Percentiles rank a stretch among this genome's conserved stretches.
Evolutionary conservation across 352 stramenopile species (phyloP).

Genomic region (Phytophthora macrochlamydospora): DNA sequence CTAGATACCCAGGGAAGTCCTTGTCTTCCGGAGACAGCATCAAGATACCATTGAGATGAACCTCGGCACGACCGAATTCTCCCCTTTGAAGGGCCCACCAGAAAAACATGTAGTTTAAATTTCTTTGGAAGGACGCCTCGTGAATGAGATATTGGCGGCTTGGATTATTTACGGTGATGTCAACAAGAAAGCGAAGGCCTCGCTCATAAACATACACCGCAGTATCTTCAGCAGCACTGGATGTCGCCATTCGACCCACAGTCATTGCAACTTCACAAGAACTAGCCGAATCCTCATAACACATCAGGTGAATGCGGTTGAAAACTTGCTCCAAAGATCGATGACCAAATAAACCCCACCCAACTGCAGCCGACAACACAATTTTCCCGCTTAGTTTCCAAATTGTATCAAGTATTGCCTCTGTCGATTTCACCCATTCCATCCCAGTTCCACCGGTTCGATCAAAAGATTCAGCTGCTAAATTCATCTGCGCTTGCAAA

Average conservation of each 20-base stretch:
- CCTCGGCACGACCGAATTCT: slow-evolving; percentile 42
- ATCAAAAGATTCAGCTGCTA: slow-evolving; percentile 6
- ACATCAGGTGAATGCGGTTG: slow-evolving; percentile 51
- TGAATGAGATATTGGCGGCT: slow-evolving; percentile 32
- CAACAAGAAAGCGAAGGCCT: slow-evolving; percentile 41
- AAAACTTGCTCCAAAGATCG: slow-evolving; percentile 54
- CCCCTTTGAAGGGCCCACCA: slow-evolving; percentile 56
- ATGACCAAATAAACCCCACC: slow-evolving; percentile 60
- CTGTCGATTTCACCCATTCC: slow-evolving; percentile 57
- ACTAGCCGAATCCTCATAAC: slow-evolving; percentile 61
- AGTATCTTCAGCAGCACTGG: slow-evolving; percentile 14
- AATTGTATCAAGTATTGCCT: slow-evolving; percentile 60
- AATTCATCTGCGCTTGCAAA: slow-evolving; percentile 31
- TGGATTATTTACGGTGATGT: slow-evolving; percentile 13
- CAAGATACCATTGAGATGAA: slow-evolving; percentile 51
- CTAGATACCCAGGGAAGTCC: slow-evolving; percentile 52
- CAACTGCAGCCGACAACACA: slow-evolving; percentile 42
- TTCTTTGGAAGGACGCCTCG: slow-evolving; percentile 48
- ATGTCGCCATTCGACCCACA: slow-evolving; percentile 56
- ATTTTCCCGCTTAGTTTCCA: slow-evolving; percentile 75
- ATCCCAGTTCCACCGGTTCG: slow-evolving; percentile 36
- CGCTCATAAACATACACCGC: slow-evolving; percentile 32
- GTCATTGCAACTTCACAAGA: slow-evolving; percentile 52
- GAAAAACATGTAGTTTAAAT: slow-evolving; percentile 57
- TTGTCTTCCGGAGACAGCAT: slow-evolving; percentile 51